Conservation (phyloP, 139 green algal genomes). For the Picochlorum sp. region DNA sequence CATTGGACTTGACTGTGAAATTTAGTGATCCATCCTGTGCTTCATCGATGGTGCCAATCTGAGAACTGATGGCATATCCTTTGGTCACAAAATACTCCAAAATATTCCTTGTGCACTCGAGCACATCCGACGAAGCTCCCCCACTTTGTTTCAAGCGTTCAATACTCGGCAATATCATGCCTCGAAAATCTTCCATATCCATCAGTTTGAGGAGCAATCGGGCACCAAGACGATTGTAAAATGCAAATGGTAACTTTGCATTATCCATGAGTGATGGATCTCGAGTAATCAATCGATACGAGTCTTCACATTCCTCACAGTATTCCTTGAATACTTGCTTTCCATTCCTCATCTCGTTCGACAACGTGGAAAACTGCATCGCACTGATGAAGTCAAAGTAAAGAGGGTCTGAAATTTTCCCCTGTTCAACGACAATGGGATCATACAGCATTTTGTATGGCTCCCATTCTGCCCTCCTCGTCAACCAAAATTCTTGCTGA, state of each 20-base stretch:
- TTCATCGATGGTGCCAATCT: not conserved
- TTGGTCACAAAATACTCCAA: slow-evolving; percentile 49
- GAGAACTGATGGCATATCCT: slow-evolving; percentile 47
- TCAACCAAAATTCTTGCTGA: slow-evolving; percentile 63
- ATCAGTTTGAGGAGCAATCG: slow-evolving; percentile 49
- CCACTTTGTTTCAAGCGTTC: slow-evolving; percentile 7
- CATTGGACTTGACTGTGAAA: slow-evolving; percentile 48
- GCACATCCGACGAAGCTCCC: slow-evolving; percentile 17
- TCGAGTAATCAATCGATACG: slow-evolving; percentile 30
- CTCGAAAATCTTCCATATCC: slow-evolving; percentile 53
- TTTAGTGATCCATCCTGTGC: slow-evolving; percentile 6
- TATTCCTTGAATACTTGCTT: slow-evolving; percentile 42
- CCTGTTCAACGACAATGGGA: slow-evolving; percentile 46
- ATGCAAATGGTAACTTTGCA: slow-evolving; percentile 29
- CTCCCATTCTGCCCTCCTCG: slow-evolving; percentile 59
- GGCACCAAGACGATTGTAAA: slow-evolving; percentile 37
- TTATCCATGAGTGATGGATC: slow-evolving; percentile 44
- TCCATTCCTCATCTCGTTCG: slow-evolving; percentile 40
- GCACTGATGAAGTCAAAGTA: slow-evolving; percentile 91
- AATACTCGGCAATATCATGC: slow-evolving; percentile 38
- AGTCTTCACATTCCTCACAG: slow-evolving; percentile 30
- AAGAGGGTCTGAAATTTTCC: slow-evolving; percentile 53
- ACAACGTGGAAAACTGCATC: slow-evolving; percentile 55
- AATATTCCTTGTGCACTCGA: slow-evolving; percentile 18
- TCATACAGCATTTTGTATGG: slow-evolving; percentile 58